Conservation (phyloP, 805 yeast species). For the Candida gorgasii region DNA sequence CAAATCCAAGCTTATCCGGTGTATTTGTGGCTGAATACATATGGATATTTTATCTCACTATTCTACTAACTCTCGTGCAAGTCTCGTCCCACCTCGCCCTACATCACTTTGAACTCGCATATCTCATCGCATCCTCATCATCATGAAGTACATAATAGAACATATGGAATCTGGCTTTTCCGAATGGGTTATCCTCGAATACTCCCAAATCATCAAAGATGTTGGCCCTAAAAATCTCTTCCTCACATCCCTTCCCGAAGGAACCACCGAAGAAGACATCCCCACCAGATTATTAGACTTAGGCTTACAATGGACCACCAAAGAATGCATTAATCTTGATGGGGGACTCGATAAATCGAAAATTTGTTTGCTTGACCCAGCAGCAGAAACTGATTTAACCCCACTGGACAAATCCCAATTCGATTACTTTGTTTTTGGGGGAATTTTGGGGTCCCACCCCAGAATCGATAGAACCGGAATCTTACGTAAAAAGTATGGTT, state of each 20-base stretch:
- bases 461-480: slow-evolving; percentile 93
- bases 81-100: not conserved
- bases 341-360: slow-evolving; percentile 46
- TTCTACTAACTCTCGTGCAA: too few relatives aligned
- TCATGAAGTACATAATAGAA: slow-evolving; percentile 89
- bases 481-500: slow-evolving; percentile 75
- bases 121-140: not conserved
- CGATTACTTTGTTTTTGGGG: slow-evolving; percentile 94
- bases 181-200: slow-evolving; percentile 92
- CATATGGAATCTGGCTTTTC: slow-evolving; percentile 98
- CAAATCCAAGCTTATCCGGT: too few relatives aligned
- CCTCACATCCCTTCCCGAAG: slow-evolving; percentile 71
- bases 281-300: slow-evolving; percentile 59
- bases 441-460: slow-evolving; percentile 93
- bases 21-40: too few relatives aligned
- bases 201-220: slow-evolving; percentile 77
- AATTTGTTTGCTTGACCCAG: slow-evolving; percentile 88
- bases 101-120: slow-evolving; percentile 5
- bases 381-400: slow-evolving; percentile 69
- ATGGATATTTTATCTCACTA: too few relatives aligned
- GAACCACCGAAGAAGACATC: slow-evolving; percentile 60
- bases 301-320: slow-evolving; percentile 80
- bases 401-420: slow-evolving; percentile 68
- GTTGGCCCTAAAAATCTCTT: slow-evolving; percentile 76
- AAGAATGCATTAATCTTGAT: slow-evolving; percentile 61